Evolutionary conservation across 192 early-diverging fungal species (phyloP), one percentile per base, ranked within the genome.

Genomic region (Podochytrium sp.): DNA sequence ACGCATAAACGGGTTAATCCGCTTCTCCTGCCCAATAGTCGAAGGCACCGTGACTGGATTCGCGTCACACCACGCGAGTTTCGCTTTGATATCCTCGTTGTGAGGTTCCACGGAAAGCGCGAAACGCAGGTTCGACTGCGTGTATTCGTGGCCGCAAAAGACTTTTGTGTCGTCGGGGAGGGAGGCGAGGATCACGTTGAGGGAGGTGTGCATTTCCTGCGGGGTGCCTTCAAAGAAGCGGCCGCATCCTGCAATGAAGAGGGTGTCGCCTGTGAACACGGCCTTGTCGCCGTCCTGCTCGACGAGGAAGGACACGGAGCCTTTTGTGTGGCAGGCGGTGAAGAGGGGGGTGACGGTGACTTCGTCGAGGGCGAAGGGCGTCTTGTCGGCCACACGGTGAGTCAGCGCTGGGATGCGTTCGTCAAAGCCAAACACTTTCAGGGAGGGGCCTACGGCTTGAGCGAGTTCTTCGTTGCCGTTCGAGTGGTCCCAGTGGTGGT

Each of bases 71-170:
- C 90, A 91, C 41, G 79, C 76, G n/a, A 89, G 80, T 78, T 94
- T 94, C 0, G 83, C 77, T 38, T 78, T 62, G 1, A 98, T 78
- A 37, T 78, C 79, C n/a, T 77, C 32, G 75, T 98, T 97, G 20
- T 89, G 63, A 0, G 91, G 90, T n/a, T 97, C 95, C 25, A 97
- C 83, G 7, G 82, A 80, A 3, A 75, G 73, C 0, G 95, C 94
- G 86, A 97, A 97, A 66, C 85, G 42, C 32, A 88, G 74, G 68
- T 88, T 88, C 14, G 83, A 74, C 4, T 70, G 68, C 2, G 95
- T 99, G 68, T 99, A 98, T 78, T 98, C 96, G 74, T 99, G 95
- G 1, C 95, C 94, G 76, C 91, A 94, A 51, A 33, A 98, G 5
- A 98, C 94, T 61, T 86, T 80, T 0, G 96, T 98, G 37, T 93